Base-by-base conservation (phyloP, 345 rosid species). In the Populus nigra region DNA sequence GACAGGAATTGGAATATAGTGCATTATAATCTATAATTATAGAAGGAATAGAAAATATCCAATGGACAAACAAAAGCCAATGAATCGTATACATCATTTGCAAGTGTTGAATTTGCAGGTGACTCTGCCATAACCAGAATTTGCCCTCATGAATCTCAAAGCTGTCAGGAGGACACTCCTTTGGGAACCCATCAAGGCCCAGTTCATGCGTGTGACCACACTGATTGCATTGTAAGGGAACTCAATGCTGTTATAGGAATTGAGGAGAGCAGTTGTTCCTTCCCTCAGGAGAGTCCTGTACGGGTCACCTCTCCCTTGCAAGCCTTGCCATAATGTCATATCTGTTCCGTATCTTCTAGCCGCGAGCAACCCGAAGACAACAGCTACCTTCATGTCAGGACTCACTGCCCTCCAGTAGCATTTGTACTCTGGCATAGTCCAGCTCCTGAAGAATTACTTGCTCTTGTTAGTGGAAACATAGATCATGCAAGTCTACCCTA, bases 241-340 rank as follows among this genome's bases (percentile, higher is more conserved):
- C 65, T 76, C 88, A 53, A 90, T 81, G 47, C 89, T 88, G 78
- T 90, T 89, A 67, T 93, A 90, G 65, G 99, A 91, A 84, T 95
- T 93, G 67, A 95, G 92, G 45, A 95, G 93, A 12, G 96, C 90
- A 2, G 97, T 87, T 70, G 92, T 93, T 43, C 78, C 93, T 83
- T 95, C 99, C 73, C 99, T 86, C 43, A 93, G 69, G 25, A 95
- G 96, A 38, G 96, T 91, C 82, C 75, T 91, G 72, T 92, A 85
- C 4, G 93, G 89, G 73, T 93, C 97, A 65, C 93, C 94, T 84
- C 89, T 79, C 2, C 94, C 97, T 16, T 87, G 88, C 4, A 95
- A 87, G 2, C 88, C 90, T 77, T 91, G 82, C 84, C 87, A 77
- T 45, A 93, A 78, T 5, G 97, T 90, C 81, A 92, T 80, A 59